Evolutionary conservation across 1,284 basidiomycete species (phyloP), one percentile per base, ranked within the genome.

Genomic region (Xanthoconium separans): DNA sequence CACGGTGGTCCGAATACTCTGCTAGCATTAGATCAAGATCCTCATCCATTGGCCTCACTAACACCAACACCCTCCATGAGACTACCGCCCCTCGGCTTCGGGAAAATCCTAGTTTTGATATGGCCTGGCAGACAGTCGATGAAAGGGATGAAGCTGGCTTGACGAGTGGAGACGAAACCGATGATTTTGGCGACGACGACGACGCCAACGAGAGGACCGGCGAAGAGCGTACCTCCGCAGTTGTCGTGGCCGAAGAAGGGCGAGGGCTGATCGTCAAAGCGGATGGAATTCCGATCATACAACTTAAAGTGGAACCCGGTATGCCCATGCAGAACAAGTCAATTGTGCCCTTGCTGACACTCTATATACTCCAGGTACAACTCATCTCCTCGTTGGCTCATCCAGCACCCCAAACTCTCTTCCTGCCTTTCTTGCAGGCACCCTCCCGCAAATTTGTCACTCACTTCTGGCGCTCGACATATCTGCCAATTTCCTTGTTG

Each of bases 381-480:
- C 94, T 0, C 94, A 97, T 76, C 79, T 97, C 47, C 78, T 96
- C 44, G 82, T 97, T 48, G 83, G 89, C 18, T 84, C 85, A 16
- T 89, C 87, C 7, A 80, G 77, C 42, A 89, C 89, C 2, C 89
- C 91, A 15, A 87, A 88, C 58, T 79, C 83, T 39, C 80, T 96
- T 47, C 85, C 91, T 16, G 63, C 80, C 9, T 90, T 94, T 65
- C 79, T 97, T 44, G 80, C 85, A 24, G 75, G 69, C 46, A 76
- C 79, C 6, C 73, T 96, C 13, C 88, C 89, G 30, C 80, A 82
- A 54, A 90, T 94, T 54, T 78, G 80, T 49, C 76, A 79, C 41
- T 88, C 90, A 24, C 81, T 97, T 39, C 83, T 96, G 57, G 93
- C 91, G 9, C 81, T 97, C 42, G 95, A 98, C 71, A 88, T 98